Evolutionary conservation across 2,329 filamentous ascomycete species (phyloP).

Genomic region (Neofusicoccum kwambonambiense): DNA sequence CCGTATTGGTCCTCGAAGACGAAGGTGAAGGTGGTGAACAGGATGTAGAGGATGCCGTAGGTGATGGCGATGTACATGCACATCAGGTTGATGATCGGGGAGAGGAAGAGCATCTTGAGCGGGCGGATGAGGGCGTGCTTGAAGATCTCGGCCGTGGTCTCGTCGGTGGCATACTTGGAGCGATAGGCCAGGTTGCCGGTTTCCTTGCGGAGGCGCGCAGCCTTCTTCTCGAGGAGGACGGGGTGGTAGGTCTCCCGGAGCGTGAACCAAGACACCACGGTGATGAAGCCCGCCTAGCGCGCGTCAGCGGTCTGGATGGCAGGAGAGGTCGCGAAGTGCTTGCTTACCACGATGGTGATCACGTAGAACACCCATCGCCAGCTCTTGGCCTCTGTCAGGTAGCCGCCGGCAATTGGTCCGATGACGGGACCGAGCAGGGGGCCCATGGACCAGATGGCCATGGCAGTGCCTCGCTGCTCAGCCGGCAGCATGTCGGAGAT

Average conservation of each 20-base stretch:
- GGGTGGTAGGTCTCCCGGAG: slow-evolving; percentile 55
- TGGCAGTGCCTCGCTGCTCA: slow-evolving; percentile 50
- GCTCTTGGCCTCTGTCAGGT: not conserved
- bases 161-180: slow-evolving; percentile 21
- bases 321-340: not conserved
- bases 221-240: slow-evolving; percentile 50
- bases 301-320: slow-evolving; percentile 27
- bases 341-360: not conserved
- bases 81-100: slow-evolving; percentile 25
- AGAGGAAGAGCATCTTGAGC: slow-evolving; percentile 27
- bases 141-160: slow-evolving; percentile 26
- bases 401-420: slow-evolving; percentile 35
- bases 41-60: slow-evolving; percentile 24
- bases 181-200: slow-evolving; percentile 47
- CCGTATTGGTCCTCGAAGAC: slow-evolving; percentile 18
- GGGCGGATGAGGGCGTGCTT: slow-evolving; percentile 26
- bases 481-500: slow-evolving; percentile 52
- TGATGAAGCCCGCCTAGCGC: not conserved
- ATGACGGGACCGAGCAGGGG: slow-evolving; percentile 49
- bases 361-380: slow-evolving; percentile 13
- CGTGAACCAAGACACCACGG: slow-evolving; percentile 50
- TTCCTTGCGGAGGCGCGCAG: slow-evolving; percentile 56
- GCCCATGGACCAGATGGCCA: slow-evolving; percentile 50
- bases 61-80: slow-evolving; percentile 20
- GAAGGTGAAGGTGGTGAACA: slow-evolving; percentile 25